phyloP scores from a whole-genome alignment of 208 protist species.

The Endotrypanum monterogeii region DNA sequence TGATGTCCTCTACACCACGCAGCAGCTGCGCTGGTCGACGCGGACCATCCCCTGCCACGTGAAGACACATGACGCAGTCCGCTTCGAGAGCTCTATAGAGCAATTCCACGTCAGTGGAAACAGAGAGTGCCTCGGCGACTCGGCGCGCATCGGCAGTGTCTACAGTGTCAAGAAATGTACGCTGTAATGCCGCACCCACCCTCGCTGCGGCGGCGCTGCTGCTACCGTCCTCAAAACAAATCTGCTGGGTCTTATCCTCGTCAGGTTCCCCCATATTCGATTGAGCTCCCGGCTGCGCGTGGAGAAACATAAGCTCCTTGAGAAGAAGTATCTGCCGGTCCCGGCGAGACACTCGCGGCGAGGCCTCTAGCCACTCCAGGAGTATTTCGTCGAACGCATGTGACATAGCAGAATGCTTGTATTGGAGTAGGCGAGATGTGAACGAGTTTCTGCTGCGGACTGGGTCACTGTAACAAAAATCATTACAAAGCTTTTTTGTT shows the following conservation, averaged over 20 bases:
- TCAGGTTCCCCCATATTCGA: neutral
- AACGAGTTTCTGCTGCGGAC: neutral
- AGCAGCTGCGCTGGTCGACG: conserved; percentile 15
- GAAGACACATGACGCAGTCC: conserved; percentile 34
- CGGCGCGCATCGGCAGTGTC: conserved; percentile 31
- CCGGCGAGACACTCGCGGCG: conserved; percentile 22
- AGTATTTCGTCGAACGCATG: conserved; percentile 27
- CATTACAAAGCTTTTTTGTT: neutral
- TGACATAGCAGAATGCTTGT: neutral
- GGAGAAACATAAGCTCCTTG: conserved; percentile 24
- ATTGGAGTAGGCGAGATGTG: neutral
- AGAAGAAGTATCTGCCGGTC: conserved; percentile 31
- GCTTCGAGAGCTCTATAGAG: conserved; percentile 28
- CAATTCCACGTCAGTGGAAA: conserved; percentile 31
- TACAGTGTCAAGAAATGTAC: conserved; percentile 24
- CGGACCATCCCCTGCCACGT: conserved; percentile 24
- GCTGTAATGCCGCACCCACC: conserved; percentile 18
- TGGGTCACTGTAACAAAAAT: neutral
- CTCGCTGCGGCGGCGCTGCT: conserved; percentile 9
- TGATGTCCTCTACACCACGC: conserved; percentile 42
- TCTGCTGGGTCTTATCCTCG: neutral
- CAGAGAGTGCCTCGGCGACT: conserved; percentile 29
- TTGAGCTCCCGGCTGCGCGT: conserved; percentile 4
- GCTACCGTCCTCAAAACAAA: neutral
- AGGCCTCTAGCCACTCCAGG: conserved; percentile 22